Conservation (phyloP, 169 alveolate species). For the Amoebophrya sp. region DNA sequence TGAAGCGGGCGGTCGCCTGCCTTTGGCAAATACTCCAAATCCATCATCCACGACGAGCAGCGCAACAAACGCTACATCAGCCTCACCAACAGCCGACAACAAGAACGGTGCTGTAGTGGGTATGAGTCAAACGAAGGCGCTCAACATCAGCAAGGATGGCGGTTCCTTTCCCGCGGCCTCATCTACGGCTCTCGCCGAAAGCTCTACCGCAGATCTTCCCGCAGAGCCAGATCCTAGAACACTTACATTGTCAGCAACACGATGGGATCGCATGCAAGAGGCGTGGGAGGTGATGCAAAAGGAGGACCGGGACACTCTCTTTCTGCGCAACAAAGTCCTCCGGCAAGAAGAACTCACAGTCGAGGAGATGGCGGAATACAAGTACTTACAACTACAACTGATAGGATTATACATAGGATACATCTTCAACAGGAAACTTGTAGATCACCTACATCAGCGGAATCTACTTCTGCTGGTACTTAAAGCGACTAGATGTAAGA, state of each 20-base stretch:
- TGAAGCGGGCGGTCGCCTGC: too few relatives aligned
- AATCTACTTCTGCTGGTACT: not conserved
- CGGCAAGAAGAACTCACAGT: not conserved
- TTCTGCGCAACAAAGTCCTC: not conserved
- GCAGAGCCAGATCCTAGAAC: not conserved
- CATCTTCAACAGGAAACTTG: not conserved
- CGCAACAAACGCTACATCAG: too few relatives aligned
- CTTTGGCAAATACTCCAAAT: too few relatives aligned
- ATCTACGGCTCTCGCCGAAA: too few relatives aligned
- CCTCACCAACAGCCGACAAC: too few relatives aligned
- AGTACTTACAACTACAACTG: not conserved
- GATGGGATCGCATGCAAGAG: not conserved
- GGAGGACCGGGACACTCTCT: constrained; percentile 22
- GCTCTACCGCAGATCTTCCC: too few relatives aligned
- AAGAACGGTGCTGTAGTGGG: too few relatives aligned
- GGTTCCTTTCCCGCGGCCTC: too few relatives aligned
- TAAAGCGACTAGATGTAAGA: not conserved
- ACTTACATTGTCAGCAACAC: not conserved
- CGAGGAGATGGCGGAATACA: constrained; percentile 15
- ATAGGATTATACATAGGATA: not conserved
- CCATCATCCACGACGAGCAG: too few relatives aligned
- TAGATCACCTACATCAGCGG: not conserved
- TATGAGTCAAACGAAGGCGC: too few relatives aligned
- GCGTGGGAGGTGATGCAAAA: not conserved
- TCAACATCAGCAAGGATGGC: too few relatives aligned